Evolutionary conservation across 306 rosid species (phyloP).

Genomic region (Inga leiocalycina): DNA sequence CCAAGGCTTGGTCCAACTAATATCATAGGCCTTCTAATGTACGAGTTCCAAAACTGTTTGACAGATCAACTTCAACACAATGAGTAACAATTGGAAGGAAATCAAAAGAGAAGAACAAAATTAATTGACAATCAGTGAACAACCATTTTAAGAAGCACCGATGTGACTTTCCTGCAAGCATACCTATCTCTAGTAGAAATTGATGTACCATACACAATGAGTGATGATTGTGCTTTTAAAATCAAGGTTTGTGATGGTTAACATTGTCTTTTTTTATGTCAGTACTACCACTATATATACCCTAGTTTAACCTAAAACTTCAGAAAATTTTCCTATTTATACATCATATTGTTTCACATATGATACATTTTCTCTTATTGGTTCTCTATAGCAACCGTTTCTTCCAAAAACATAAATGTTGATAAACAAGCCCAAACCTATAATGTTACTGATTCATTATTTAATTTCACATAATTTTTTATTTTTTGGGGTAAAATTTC

Average conservation of each 20-base stretch:
- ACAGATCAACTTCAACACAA: constrained; percentile 37
- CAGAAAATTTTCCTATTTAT: background rate
- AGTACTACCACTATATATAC: background rate
- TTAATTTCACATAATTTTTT: constrained; percentile 8
- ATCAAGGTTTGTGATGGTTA: background rate
- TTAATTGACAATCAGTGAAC: constrained; percentile 8
- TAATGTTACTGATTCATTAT: constrained; percentile 2
- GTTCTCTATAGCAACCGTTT: background rate
- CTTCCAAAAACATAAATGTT: constrained; percentile 1
- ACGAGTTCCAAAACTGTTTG: constrained; percentile 80
- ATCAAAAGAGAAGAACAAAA: constrained; percentile 23
- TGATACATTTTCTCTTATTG: background rate
- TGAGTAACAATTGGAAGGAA: constrained; percentile 26
- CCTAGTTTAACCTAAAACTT: background rate
- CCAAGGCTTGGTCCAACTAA: constrained; percentile 98
- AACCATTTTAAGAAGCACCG: background rate
- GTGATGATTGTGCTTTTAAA: background rate
- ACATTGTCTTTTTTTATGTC: background rate
- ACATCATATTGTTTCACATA: background rate
- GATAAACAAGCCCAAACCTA: constrained; percentile 21
- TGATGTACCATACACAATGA: background rate
- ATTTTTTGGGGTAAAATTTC: background rate
- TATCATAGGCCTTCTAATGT: constrained; percentile 80
- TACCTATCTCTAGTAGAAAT: background rate
- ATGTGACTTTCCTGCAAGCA: background rate